Percentiles rank a stretch among this genome's conserved stretches.
Evolutionary conservation across 2,329 filamentous ascomycete species (phyloP).

Genomic region (Furcasterigmium sp.): DNA sequence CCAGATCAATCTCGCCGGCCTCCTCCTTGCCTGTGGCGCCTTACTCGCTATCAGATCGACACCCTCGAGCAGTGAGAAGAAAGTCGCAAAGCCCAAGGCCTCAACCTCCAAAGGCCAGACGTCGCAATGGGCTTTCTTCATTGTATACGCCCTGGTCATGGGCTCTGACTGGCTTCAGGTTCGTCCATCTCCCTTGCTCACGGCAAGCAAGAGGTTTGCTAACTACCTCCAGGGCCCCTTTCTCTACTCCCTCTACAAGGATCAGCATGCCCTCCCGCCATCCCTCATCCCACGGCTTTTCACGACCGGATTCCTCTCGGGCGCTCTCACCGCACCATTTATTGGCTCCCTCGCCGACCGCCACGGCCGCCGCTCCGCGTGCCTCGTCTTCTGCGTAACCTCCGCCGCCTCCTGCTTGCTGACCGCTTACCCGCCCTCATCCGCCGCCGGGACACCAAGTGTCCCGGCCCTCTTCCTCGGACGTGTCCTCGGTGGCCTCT

Average conservation of each 20-base stretch:
- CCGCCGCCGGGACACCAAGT: conserved; percentile 25
- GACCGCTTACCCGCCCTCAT: conserved; percentile 24
- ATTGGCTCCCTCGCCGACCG: conserved; percentile 42
- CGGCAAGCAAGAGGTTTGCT: neutral
- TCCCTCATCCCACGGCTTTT: conserved; percentile 31
- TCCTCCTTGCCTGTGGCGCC: conserved; percentile 24
- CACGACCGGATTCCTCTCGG: conserved; percentile 37
- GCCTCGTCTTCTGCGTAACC: conserved; percentile 47
- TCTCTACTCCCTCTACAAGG: conserved; percentile 28
- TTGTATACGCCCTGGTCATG: conserved; percentile 43
- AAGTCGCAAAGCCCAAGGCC: neutral
- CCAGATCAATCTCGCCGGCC: conserved; percentile 24
- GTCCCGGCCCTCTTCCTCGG: conserved; percentile 43
- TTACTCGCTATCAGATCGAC: conserved; percentile 10
- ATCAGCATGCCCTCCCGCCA: conserved; percentile 22
- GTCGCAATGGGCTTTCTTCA: conserved; percentile 27
- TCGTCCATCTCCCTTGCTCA: conserved; percentile 5
- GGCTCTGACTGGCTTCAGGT: conserved; percentile 48
- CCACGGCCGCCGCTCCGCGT: conserved; percentile 46
- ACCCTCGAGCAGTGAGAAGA: neutral
- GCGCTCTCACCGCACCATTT: conserved; percentile 37
- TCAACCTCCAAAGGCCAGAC: conserved; percentile 4
- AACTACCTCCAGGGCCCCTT: conserved; percentile 21
- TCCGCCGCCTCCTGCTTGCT: conserved; percentile 47
- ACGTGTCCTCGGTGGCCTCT: conserved; percentile 47